phyloP scores from a whole-genome alignment of 805 yeast genomes.

The Cyberlindnera meyerae region DNA sequence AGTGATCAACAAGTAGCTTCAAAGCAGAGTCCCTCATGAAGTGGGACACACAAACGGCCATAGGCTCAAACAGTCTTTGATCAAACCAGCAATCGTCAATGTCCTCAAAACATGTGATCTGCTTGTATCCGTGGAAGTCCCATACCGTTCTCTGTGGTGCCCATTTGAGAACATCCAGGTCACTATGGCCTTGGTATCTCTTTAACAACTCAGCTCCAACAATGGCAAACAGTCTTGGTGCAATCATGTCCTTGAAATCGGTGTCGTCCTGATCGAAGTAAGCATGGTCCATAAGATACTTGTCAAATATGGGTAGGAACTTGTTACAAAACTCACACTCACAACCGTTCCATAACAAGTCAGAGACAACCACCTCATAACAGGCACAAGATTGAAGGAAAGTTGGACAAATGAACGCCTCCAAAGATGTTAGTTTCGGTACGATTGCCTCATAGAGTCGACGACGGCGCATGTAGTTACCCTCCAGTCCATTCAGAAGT shows the following conservation, averaged over 20 bases:
- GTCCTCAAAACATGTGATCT: slow-evolving; percentile 36
- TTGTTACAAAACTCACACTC: slow-evolving; percentile 51
- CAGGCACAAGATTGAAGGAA: slow-evolving; percentile 56
- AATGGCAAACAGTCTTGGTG: slow-evolving; percentile 51
- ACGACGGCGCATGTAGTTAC: slow-evolving; percentile 60
- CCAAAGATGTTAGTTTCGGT: slow-evolving; percentile 39
- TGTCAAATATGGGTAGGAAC: slow-evolving; percentile 48
- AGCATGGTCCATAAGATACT: slow-evolving; percentile 58
- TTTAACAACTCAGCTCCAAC: slow-evolving; percentile 41
- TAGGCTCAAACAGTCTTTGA: slow-evolving; percentile 36
- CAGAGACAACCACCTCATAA: slow-evolving; percentile 67
- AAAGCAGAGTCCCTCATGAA: slow-evolving; percentile 41
- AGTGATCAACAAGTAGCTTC: slow-evolving; percentile 26
- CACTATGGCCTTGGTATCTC: slow-evolving; percentile 30
- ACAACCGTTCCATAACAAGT: slow-evolving; percentile 75
- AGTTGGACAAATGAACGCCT: slow-evolving; percentile 51
- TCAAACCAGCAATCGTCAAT: slow-evolving; percentile 38
- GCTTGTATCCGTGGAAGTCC: slow-evolving; percentile 46
- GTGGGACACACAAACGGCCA: slow-evolving; percentile 40
- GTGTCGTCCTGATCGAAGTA: slow-evolving; percentile 45
- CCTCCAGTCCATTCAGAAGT: slow-evolving; percentile 64
- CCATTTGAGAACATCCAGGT: slow-evolving; percentile 26
- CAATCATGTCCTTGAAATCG: slow-evolving; percentile 54
- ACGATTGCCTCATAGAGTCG: slow-evolving; percentile 44
- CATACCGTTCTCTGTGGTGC: slow-evolving; percentile 36